Evolutionary conservation across 192 early-diverging fungal genomes (phyloP).

Genomic region (Rhizoclosmatium globosum): DNA sequence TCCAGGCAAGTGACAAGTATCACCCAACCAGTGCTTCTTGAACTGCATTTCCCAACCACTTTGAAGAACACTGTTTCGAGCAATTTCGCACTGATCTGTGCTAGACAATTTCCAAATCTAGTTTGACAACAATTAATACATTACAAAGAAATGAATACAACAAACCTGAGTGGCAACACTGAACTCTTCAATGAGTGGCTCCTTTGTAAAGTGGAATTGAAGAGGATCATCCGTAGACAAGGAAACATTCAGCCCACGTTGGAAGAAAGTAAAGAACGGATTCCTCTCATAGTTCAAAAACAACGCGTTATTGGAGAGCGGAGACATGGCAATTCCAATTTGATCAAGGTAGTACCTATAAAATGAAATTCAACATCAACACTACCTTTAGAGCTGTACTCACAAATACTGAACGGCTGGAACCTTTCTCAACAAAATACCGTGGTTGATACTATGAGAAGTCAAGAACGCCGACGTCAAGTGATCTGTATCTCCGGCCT

Average conservation of each 20-base stretch:
- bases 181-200: slow-evolving; percentile 97
- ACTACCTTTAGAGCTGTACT: neutral
- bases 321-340: slow-evolving; percentile 96
- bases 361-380: slow-evolving; percentile 5
- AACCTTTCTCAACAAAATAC: slow-evolving; percentile 92
- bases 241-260: slow-evolving; percentile 91
- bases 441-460: slow-evolving; percentile 88
- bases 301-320: slow-evolving; percentile 95
- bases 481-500: slow-evolving; percentile 96
- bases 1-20: slow-evolving; percentile 76
- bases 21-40: slow-evolving; percentile 92
- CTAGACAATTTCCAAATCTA: slow-evolving; percentile 93
- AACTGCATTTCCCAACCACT: slow-evolving; percentile 89
- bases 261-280: slow-evolving; percentile 89
- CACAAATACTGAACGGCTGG: slow-evolving; percentile 92
- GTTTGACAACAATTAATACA: neutral
- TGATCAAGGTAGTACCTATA: slow-evolving; percentile 87
- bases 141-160: neutral
- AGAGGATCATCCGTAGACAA: slow-evolving; percentile 96
- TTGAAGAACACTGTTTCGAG: slow-evolving; percentile 88
- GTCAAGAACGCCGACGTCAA: slow-evolving; percentile 89
- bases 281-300: slow-evolving; percentile 95
- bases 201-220: slow-evolving; percentile 97
- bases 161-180: slow-evolving; percentile 87
- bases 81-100: slow-evolving; percentile 94